Conservation (phyloP, 1,284 basidiomycete species). For the Apiotrichum gracile region DNA sequence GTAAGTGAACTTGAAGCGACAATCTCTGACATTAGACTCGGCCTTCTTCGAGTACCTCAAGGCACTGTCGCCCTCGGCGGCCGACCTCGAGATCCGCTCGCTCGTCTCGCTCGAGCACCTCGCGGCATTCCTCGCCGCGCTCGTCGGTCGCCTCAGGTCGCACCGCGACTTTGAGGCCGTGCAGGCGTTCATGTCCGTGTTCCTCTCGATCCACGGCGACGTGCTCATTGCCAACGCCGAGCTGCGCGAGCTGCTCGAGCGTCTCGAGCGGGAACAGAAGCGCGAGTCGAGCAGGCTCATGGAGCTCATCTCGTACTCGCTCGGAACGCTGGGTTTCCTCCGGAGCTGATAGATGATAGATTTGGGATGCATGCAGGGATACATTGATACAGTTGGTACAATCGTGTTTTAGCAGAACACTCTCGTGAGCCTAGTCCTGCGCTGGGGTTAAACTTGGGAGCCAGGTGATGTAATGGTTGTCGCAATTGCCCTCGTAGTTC, state of each 20-base stretch:
- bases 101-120: conserved; percentile 61
- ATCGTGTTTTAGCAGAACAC: no score
- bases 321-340: conserved; percentile 46
- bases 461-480: no score
- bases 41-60: conserved; percentile 80
- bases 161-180: conserved; percentile 93
- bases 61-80: conserved; percentile 77
- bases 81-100: conserved; percentile 85
- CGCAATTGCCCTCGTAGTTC: no score
- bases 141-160: conserved; percentile 65
- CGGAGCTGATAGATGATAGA: conserved; percentile 8
- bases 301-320: conserved; percentile 44
- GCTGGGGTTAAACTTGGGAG: no score
- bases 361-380: no score
- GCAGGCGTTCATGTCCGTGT: conserved; percentile 79
- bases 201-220: conserved; percentile 79
- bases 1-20: conserved; percentile 51
- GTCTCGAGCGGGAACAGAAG: conserved; percentile 59
- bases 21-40: conserved; percentile 55
- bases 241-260: conserved; percentile 55
- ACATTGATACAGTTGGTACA: no score
- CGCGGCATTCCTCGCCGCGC: conserved; percentile 64
- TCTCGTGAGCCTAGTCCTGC: no score
- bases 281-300: conserved; percentile 64
- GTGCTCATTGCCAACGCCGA: conserved; percentile 64